A percentile compares a stretch with the other conserved stretches of the same genome.
Evolutionary conservation across 495 filamentous ascomycete genomes (phyloP).

Genomic region (Cercophora scortea): DNA sequence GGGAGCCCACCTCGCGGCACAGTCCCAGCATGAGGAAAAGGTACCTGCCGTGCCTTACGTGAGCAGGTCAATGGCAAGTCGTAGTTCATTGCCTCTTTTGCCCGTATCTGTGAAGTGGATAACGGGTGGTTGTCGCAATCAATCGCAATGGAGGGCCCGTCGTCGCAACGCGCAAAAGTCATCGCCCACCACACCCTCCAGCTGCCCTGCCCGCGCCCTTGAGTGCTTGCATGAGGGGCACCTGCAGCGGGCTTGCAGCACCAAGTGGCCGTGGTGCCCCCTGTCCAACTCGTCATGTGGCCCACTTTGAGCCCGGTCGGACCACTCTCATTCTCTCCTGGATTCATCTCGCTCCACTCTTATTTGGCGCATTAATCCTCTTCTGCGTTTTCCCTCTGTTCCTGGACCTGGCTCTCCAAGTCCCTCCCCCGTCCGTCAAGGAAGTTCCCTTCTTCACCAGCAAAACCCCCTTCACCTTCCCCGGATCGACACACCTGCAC

Average conservation of each 20-base stretch:
- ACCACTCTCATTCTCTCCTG: no score
- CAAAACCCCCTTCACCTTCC: slow-evolving; percentile 2
- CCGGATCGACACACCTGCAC: slow-evolving; percentile 4
- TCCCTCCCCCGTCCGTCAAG: slow-evolving; percentile 4
- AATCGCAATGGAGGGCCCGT: no score
- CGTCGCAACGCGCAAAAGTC: no score
- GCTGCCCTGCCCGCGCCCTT: no score
- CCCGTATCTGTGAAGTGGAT: no score
- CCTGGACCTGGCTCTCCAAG: not conserved
- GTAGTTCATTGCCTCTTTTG: no score
- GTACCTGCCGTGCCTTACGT: no score
- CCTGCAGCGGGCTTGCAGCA: slow-evolving; percentile 3
- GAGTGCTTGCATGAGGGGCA: slow-evolving; percentile 2
- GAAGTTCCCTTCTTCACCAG: slow-evolving; percentile 6
- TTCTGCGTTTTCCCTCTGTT: not conserved
- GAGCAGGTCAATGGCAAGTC: no score
- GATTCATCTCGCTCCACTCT: slow-evolving; percentile 9
- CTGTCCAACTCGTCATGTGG: slow-evolving; percentile 23
- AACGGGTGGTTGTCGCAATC: no score
- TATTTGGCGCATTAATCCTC: slow-evolving; percentile 31
- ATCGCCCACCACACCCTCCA: no score
- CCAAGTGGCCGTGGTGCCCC: slow-evolving; percentile 1
- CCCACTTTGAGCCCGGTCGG: slow-evolving; percentile 11
- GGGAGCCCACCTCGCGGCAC: no score
- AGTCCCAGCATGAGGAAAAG: no score